A percentile compares a stretch with the other conserved stretches of the same genome.
phyloP scores from a whole-genome alignment of 2,329 filamentous ascomycete species.

The Aspergillus quadricinctus region DNA sequence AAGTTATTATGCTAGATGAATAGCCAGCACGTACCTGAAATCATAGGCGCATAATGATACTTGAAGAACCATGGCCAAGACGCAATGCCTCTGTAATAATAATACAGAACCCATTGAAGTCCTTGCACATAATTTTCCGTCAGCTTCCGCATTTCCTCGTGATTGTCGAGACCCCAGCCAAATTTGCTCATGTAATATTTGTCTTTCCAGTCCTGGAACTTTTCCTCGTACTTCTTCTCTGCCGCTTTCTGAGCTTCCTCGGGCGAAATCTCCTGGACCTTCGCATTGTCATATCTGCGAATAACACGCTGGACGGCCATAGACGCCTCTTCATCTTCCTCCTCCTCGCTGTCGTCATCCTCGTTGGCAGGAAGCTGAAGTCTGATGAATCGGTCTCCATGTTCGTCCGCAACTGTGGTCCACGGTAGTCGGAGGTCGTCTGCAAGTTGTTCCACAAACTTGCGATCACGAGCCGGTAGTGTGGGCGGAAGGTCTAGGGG shows the following conservation, averaged over 20 bases:
- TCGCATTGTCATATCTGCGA: constrained; percentile 85
- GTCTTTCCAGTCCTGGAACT: constrained; percentile 90
- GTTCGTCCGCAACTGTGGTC: constrained; percentile 60
- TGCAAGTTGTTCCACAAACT: constrained; percentile 86
- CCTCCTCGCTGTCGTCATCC: constrained; percentile 55
- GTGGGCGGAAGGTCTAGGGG: constrained; percentile 69
- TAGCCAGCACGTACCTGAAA: constrained; percentile 56
- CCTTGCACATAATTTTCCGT: constrained; percentile 97
- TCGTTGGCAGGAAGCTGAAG: constrained; percentile 55
- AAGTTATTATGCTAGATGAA: neutral
- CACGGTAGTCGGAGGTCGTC: constrained; percentile 62
- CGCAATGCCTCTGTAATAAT: constrained; percentile 95
- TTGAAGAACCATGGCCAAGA: constrained; percentile 98
- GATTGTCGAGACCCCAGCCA: constrained; percentile 76
- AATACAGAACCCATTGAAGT: constrained; percentile 95
- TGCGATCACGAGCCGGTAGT: constrained; percentile 78
- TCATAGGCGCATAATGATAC: constrained; percentile 97
- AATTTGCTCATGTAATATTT: constrained; percentile 91
- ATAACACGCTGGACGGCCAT: constrained; percentile 81
- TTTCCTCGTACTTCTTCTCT: constrained; percentile 81
- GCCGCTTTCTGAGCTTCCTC: constrained; percentile 76
- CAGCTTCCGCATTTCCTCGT: constrained; percentile 73
- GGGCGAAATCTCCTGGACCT: constrained; percentile 71
- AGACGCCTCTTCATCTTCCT: constrained; percentile 78
- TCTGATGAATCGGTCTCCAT: constrained; percentile 63